A percentile compares a stretch with the other conserved stretches of the same genome.
Evolutionary conservation across 768 basidiomycete genomes (phyloP).

Genomic region (Nidularia sp.): DNA sequence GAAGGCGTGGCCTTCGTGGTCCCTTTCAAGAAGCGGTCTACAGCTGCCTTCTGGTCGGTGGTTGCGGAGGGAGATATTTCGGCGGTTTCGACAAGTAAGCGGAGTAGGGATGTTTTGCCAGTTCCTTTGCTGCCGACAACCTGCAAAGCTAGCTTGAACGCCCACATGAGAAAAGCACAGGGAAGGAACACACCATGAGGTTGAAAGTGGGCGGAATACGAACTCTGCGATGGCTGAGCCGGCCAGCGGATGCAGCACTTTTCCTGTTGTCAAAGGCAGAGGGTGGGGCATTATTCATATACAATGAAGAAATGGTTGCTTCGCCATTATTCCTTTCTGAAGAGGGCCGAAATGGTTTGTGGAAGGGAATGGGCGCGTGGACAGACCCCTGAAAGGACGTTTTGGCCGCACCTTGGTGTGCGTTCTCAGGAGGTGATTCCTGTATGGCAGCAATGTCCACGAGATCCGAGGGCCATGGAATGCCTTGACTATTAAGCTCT

Average conservation of each 20-base stretch:
- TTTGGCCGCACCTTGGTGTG: constrained; percentile 64
- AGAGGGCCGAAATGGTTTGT: constrained; percentile 72
- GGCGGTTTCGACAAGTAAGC: constrained; percentile 79
- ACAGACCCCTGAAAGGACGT: constrained; percentile 56
- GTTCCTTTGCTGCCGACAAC: constrained; percentile 78
- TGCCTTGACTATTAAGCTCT: constrained; percentile 67
- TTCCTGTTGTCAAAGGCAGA: constrained; percentile 60
- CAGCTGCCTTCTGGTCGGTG: constrained; percentile 60
- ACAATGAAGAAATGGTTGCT: constrained; percentile 63
- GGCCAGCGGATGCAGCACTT: constrained; percentile 32
- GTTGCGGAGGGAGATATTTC: constrained; percentile 79
- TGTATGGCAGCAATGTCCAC: constrained; percentile 69
- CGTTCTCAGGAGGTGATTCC: constrained; percentile 34
- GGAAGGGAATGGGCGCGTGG: constrained; percentile 64
- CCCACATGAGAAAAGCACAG: constrained; percentile 2
- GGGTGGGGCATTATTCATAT: constrained; percentile 62
- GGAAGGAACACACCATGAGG: constrained; percentile 57
- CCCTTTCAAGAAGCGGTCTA: constrained; percentile 64
- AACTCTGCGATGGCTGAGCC: constrained; percentile 60
- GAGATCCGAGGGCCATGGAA: constrained; percentile 82
- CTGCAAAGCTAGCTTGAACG: constrained; percentile 27
- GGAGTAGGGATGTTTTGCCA: constrained; percentile 81
- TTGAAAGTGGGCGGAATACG: constrained; percentile 79
- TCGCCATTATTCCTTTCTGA: constrained; percentile 41
- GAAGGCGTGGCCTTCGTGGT: constrained; percentile 54